Evolutionary conservation across 2,329 filamentous ascomycete genomes (phyloP).

Genomic region (Phyllosticta ampelicida): DNA sequence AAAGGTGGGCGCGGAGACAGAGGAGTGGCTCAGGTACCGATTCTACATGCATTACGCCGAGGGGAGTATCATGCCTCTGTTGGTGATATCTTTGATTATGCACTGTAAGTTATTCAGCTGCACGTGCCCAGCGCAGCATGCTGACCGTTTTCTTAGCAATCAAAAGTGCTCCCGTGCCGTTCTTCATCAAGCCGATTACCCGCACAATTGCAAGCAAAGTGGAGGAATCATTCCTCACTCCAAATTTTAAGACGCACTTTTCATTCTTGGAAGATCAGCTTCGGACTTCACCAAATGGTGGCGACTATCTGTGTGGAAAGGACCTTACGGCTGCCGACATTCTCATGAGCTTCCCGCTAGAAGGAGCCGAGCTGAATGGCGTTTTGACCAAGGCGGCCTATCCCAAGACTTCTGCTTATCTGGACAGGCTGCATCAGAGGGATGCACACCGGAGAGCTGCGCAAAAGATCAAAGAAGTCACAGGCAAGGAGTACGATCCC

Average conservation of each 20-base stretch:
- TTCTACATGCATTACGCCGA: conserved; percentile 78
- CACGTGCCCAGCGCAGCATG: background rate
- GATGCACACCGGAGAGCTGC: conserved; percentile 38
- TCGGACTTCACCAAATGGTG: conserved; percentile 34
- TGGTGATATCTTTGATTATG: conserved; percentile 56
- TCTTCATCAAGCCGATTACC: conserved; percentile 58
- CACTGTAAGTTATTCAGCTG: conserved; percentile 33
- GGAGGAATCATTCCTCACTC: conserved; percentile 34
- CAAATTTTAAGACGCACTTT: conserved; percentile 39
- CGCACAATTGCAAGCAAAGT: conserved; percentile 42
- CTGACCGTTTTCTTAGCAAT: conserved; percentile 26
- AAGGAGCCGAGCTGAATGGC: conserved; percentile 29
- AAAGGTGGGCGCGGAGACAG: conserved; percentile 46
- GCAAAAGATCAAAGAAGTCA: conserved; percentile 38
- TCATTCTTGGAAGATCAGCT: conserved; percentile 42
- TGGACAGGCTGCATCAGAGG: conserved; percentile 33
- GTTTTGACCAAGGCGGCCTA: conserved; percentile 33
- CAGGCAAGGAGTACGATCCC: conserved; percentile 25
- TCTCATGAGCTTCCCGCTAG: conserved; percentile 41
- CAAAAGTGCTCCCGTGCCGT: conserved; percentile 46
- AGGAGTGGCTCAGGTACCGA: conserved; percentile 49
- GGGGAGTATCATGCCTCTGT: conserved; percentile 65
- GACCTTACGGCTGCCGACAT: conserved; percentile 43
- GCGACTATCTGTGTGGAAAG: conserved; percentile 40
- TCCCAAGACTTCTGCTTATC: conserved; percentile 37